Base-by-base conservation (phyloP, 257 asterid genomes). In the Scutellaria galericulata region DNA sequence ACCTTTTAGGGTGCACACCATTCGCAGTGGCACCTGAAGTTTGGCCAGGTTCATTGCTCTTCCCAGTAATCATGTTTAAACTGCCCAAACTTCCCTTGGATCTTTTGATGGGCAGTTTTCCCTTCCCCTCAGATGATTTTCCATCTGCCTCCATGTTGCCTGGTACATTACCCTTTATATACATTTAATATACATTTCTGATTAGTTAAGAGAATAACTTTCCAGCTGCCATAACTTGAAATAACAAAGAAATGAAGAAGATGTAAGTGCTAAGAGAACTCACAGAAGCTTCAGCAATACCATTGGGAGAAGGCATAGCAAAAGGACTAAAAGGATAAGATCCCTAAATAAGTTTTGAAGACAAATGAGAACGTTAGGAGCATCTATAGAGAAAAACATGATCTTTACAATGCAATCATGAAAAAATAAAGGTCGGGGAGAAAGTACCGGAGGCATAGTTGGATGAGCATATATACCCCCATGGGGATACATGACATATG, bases 381-480 rank as follows among this genome's bases (percentile, higher is more conserved):
- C 44, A 6, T 69, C 31, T 41, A 57, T 59, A n/a, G 54, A 70
- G 14, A 57, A 14, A 61, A 77, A 22, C 9, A 64, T 15, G 58
- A 69, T 37, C 8, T 1, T 6, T 51, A 50, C 42, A 62, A 64
- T 67, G 68, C 56, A 51, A 27, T 59, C 11, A 53, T n/a, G n/a
- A 22, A 71, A 31, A 48, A 65, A 48, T 68, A 72, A 39, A 50
- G 11, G 46, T 11, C 6, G 39, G 46, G 37, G 74, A 71, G 70
- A 61, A 74, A 52, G 65, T 89, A 94, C 99, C 82, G 96, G 95
- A 73, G 96, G 86, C 78, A 94, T 91, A 60, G 97, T 82, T 79
- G 99, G 97, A 87, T 94, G 99, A 24, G 96, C 93, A 73, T 94
- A 91, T 55, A 93, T 79, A 57, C 96, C 90, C 73, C 97, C 97